Evolutionary conservation across 495 filamentous ascomycete species (phyloP).

Genomic region (Lasiosphaeris hirsuta): DNA sequence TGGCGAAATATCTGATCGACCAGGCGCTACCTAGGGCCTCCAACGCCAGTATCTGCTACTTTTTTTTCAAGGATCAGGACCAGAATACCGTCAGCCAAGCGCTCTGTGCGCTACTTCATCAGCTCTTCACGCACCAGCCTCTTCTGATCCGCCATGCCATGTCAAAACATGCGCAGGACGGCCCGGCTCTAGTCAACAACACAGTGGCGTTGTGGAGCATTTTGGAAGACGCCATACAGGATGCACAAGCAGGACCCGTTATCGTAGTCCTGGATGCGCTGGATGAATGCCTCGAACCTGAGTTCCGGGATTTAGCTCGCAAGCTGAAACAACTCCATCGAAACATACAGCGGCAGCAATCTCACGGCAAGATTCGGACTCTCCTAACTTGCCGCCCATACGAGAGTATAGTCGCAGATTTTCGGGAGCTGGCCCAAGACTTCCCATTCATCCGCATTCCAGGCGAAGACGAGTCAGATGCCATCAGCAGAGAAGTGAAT

Average conservation of each 20-base stretch:
- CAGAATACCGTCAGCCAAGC: conserved; percentile 41
- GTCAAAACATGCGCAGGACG: conserved; percentile 19
- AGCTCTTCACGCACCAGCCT: conserved; percentile 38
- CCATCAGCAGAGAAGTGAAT: conserved; percentile 3
- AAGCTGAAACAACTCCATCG: conserved; percentile 14
- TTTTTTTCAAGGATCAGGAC: conserved; percentile 58
- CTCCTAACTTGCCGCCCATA: conserved; percentile 51
- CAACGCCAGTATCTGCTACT: conserved; percentile 41
- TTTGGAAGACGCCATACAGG: conserved; percentile 28
- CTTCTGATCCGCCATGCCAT: conserved; percentile 28
- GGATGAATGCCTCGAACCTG: conserved; percentile 33
- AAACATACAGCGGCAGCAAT: background rate
- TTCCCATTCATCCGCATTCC: conserved; percentile 25
- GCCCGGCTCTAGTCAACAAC: conserved; percentile 18
- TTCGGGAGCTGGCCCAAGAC: conserved; percentile 25
- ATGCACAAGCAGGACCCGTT: conserved; percentile 39
- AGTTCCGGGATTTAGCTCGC: conserved; percentile 2
- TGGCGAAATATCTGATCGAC: conserved; percentile 45
- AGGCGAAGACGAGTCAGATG: conserved; percentile 11
- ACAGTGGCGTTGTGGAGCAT: conserved; percentile 38
- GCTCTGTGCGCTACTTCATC: conserved; percentile 45
- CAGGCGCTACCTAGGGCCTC: conserved; percentile 19
- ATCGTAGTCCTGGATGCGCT: conserved; percentile 51
- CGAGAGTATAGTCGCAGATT: background rate
- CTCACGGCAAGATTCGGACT: conserved; percentile 36